Base-by-base conservation (phyloP, 176 grass and related monocot species). In the Paspalum notatum region DNA sequence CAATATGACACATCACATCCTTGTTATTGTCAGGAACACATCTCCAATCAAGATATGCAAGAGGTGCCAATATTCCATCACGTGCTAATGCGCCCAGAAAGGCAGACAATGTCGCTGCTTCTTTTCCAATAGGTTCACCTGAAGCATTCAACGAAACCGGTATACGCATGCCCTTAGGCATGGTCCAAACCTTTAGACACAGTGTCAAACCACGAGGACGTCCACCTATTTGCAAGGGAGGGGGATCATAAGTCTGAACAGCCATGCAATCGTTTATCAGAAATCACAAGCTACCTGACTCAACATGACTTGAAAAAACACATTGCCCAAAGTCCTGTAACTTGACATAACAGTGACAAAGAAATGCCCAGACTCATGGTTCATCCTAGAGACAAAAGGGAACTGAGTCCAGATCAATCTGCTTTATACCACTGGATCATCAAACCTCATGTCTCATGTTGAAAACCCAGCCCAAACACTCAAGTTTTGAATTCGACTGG, bases 1-100 rank as follows among this genome's bases (percentile, higher is more conserved):
- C 68, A 71, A 91, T 82, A 62, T 49, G 63, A 56, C 76, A 85
- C 50, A 85, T 85, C 37, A 76, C 80, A 70, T 81, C 82, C 76
- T 91, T 91, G 86, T 71, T 87, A 25, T 82, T 80, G 62, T 79
- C 57, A 21, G 82, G 89, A 72, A 91, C 76, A 44, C 13, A 6
- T 21, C 8, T 84, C 89, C 89, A 88, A 62, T 82, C 25, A 41
- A 52, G 56, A 72, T 80, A 73, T 25, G 40, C 62, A 22, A 91
- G 72, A 55, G 85, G 85, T 68, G 71, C 24, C 65, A 91, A 77
- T 78, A 77, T 47, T 44, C 89, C 89, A 80, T 91, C 89, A 64
- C 85, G 38, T 71, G 81, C 80, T 87, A 91, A 44, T 44, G 71
- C 32, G 8, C 81, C 82, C 62, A 88, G 39, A 75, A 91, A 88